Percentiles rank a stretch among this genome's conserved stretches.
These are phyloP conservation scores for Candida vaughaniae DNA, from an alignment of 805 yeast genomes.

Conservation along the genomic window DNA sequence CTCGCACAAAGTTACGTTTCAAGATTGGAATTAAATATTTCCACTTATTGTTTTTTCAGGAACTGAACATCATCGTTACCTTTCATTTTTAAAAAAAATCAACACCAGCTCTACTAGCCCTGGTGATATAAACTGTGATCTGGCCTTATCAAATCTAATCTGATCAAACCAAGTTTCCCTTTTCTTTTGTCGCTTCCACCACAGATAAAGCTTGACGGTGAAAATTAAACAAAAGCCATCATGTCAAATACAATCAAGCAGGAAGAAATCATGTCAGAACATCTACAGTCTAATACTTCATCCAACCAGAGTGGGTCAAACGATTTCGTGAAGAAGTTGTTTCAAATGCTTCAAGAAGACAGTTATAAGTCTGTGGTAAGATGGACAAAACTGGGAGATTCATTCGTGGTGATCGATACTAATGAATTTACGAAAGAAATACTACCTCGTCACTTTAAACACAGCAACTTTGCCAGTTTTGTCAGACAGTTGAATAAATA, in stretches of 20 bases:
- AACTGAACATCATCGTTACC: too few relatives aligned
- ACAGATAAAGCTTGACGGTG: too few relatives aligned
- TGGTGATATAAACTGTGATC: background rate
- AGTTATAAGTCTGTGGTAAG: conserved; percentile 72
- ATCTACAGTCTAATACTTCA: conserved; percentile 16
- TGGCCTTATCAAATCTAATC: background rate
- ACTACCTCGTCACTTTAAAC: conserved; percentile 91
- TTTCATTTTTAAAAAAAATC: too few relatives aligned
- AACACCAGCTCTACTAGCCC: background rate
- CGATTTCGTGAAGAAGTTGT: conserved; percentile 76
- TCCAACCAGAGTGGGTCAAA: conserved; percentile 54
- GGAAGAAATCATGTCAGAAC: conserved; percentile 10
- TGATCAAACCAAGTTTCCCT: too few relatives aligned
- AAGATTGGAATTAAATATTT: too few relatives aligned
- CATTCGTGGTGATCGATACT: conserved; percentile 86
- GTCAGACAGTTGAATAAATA: conserved; percentile 95
- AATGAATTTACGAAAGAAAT: conserved; percentile 87
- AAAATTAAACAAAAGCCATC: too few relatives aligned
- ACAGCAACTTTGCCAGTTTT: conserved; percentile 91
- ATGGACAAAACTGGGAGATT: conserved; percentile 85
- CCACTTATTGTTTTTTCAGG: too few relatives aligned
- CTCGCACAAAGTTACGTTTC: too few relatives aligned
- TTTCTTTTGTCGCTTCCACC: too few relatives aligned
- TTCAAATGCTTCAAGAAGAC: conserved; percentile 81
- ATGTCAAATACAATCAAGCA: conserved; percentile 6